Evolutionary conservation across 2,329 filamentous ascomycete species (phyloP), one percentile per base, ranked within the genome.

Genomic region (Trichoderma sp.): DNA sequence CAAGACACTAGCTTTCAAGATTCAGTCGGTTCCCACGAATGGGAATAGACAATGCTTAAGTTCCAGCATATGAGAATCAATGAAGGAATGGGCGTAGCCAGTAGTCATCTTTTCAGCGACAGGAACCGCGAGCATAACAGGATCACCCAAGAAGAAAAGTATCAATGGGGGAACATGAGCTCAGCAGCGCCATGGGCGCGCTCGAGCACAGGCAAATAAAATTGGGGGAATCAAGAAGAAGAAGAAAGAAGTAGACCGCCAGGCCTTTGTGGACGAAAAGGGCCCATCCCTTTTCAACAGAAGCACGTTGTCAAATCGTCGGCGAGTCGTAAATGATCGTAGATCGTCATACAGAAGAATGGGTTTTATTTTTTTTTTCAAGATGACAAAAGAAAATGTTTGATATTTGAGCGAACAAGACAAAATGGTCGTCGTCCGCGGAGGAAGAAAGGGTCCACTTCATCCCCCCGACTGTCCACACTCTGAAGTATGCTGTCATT

Each of bases 151-250:
- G 63, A 59, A 66, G 0, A 13, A 26, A 59, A 66, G 14, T 43
- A 59, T 56, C 51, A 68, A 66, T 24, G 55, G 63, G 71, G 46
- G 21, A 34, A 39, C 65, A 61, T 61, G 69, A 72, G 67, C 56
- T 71, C 59, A 67, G 71, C 71, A 63, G 65, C 59, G 70, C 72
- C 54, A 28, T 66, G 26, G 63, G 63, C 52, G 63, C 63, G 54
- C 54, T 11, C 37, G 46, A 34, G 54, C 37, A 58, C 69, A 65
- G 71, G 69, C 71, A 69, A 77, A 77, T 73, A 72, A 70, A 76
- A 77, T 68, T 34, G 71, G 72, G 60, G 46, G 39, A 43, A 43
- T 43, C 39, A 56, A 66, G 32, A 34, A 59, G 37, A 60, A 67
- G 13, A 10, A 34, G 37, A 46, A 63, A 26, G 24, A 68, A 56